A percentile compares a stretch with the other conserved stretches of the same genome.
phyloP scores from a whole-genome alignment of 441 rosid genomes.

The Isatis lusitanica region DNA sequence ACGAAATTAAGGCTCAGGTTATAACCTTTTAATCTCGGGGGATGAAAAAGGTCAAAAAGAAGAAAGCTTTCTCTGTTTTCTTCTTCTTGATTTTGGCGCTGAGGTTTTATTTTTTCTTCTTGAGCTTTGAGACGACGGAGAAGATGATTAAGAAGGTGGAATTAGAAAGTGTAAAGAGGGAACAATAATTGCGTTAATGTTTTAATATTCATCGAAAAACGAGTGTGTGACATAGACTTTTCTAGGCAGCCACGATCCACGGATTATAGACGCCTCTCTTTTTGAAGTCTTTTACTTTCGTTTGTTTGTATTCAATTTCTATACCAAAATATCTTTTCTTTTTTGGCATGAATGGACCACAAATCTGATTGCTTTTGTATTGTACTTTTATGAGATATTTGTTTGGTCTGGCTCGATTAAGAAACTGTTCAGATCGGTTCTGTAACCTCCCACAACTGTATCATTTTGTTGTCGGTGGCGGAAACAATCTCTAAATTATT shows the following conservation, averaged over 20 bases:
- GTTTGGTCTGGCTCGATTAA: background rate
- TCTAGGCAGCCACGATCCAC: constrained; percentile 39
- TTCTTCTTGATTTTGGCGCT: constrained; percentile 31
- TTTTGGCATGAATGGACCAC: constrained; percentile 18
- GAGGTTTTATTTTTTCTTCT: constrained; percentile 13
- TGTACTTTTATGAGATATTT: background rate
- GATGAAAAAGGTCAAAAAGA: constrained; percentile 27
- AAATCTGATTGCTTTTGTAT: background rate
- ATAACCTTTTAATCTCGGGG: constrained; percentile 20
- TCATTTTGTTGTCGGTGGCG: background rate
- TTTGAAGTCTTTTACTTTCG: constrained; percentile 5
- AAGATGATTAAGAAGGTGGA: background rate
- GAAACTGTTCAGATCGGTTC: background rate
- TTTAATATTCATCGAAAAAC: constrained; percentile 11
- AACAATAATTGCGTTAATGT: constrained; percentile 31
- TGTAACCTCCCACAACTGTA: background rate
- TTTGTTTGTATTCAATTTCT: constrained; percentile 19
- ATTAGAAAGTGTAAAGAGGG: constrained; percentile 12
- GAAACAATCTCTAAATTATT: background rate
- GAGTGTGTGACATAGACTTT: constrained; percentile 35
- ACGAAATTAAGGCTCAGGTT: constrained; percentile 16
- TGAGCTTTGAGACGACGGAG: constrained; percentile 25
- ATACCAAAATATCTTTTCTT: background rate
- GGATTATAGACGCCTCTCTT: constrained; percentile 32
- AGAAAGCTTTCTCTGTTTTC: constrained; percentile 28